Conservation (phyloP, 176 grass and related monocot genomes). For the Areca catechu region DNA sequence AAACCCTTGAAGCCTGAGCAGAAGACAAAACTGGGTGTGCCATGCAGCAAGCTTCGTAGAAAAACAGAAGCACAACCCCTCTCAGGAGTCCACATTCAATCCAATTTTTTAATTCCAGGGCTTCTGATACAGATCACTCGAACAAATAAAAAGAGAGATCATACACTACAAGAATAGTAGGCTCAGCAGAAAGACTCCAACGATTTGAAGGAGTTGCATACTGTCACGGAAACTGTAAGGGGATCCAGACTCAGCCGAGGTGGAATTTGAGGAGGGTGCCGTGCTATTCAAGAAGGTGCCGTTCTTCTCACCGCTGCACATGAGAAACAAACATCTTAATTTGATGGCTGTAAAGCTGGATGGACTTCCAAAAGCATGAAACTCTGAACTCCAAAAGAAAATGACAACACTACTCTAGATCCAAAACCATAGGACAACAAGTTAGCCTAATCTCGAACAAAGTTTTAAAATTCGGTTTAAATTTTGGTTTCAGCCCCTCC, state of each 20-base stretch:
- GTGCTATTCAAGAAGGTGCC: constrained; percentile 55
- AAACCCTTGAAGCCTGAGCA: background rate
- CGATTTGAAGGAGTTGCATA: constrained; percentile 4
- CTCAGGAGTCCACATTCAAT: constrained; percentile 1
- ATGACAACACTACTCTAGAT: too few relatives aligned
- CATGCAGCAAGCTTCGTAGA: background rate
- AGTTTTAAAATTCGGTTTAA: too few relatives aligned
- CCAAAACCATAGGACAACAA: too few relatives aligned
- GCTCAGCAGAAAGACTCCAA: constrained; percentile 23
- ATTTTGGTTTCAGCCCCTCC: too few relatives aligned
- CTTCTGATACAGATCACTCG: background rate
- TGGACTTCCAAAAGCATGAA: too few relatives aligned
- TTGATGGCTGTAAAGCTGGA: background rate
- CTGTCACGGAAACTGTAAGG: constrained; percentile 15
- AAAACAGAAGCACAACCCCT: constrained; percentile 2
- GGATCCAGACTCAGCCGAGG: constrained; percentile 31
- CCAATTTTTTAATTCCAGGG: background rate
- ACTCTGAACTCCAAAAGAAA: too few relatives aligned
- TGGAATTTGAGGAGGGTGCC: constrained; percentile 72
- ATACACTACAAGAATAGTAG: constrained; percentile 39
- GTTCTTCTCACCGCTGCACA: constrained; percentile 57
- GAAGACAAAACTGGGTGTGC: constrained; percentile 1
- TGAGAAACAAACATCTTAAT: background rate
- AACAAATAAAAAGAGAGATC: background rate
- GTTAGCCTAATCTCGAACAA: too few relatives aligned